Base-by-base conservation (phyloP, 192 early-diverging fungal species). In the Linnemannia zychae region DNA sequence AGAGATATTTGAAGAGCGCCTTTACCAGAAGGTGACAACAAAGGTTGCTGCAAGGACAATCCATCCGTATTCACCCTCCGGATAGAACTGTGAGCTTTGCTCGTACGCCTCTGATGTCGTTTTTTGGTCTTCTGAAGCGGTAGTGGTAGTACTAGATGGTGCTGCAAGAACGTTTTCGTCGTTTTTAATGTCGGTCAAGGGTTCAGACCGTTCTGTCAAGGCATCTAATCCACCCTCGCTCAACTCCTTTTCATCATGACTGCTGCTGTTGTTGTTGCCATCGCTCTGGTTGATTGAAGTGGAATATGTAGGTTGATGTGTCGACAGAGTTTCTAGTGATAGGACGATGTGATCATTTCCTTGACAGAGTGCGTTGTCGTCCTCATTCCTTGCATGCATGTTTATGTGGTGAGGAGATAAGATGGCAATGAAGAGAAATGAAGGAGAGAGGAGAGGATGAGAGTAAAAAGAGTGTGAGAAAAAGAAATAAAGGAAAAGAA, bases 31-130 rank as follows among this genome's bases (percentile, higher is more conserved):
- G 2, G 49, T 53, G 28, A 28, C 49, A 1, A 78, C 69, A 47
- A 71, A 71, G 28, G 77, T 78, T 13, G 68, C 67, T 20, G 53
- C 77, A 12, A 78, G 77, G 15, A 71, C 77, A 13, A 71, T 18
- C 77, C 69, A 78, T 9, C 77, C 69, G 24, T 71, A 71, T 12
- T 52, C 77, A 36, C 77, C 77, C 49, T 78, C 77, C 13, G 67
- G 77, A 48, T 77, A 77, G 17, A 37, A 37, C 0, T 63, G 53
- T 46, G 63, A 15, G 0, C 28, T 9, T 7, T 38, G 46, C 7
- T 12, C 57, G 15, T 22, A 2, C 15, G 57, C 28, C 4, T 7
- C 28, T n/a, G 12, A 7, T 13, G 52, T 22, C 7, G 52, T 6
- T n/a, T 6, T 1, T 7, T n/a, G n/a, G n/a, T n/a, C 24, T 13